Base-by-base conservation (phyloP, 176 grass and related monocot species). In the Bolboschoenus planiculmis region DNA sequence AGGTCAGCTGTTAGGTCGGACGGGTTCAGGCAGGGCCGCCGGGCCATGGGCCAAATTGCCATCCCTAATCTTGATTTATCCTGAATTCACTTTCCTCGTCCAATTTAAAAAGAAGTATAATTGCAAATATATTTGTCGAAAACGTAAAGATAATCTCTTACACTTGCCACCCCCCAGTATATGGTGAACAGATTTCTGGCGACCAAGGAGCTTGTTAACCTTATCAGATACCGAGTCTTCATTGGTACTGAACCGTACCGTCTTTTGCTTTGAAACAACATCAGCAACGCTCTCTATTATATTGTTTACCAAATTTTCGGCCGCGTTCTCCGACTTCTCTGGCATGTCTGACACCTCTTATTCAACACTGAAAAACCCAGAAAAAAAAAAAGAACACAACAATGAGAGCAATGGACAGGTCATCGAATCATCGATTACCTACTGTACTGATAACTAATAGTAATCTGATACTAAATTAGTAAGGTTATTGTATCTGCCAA, bases 161-260 rank as follows among this genome's bases (percentile, higher is more conserved):
- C 92, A 77, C 66, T 91, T 87, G 34, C 92, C 95, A 44, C 92
- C 92, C 27, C 95, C 95, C 16, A 97, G 80, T 9, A 97, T 15
- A 59, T 88, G 78, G 43, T 97, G 90, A 11, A 93, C 37, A 4
- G 90, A 83, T 63, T 83, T 91, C 58, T 81, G 81, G 0, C 82
- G 71, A 4, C 89, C 88, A 29, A 91, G 86, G 7, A 93, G 82
- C 50, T 60, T 94, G 77, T 88, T 85, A 6, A 86, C 81, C 60
- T 83, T 84, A n/a, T 83, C 66, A 66, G 87, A 85, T 80, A 83
- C 68, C 9, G 90, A 84, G 31, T 84, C 80, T 33, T 81, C 68
- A 4, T 86, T 84, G 26, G 72, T 34, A 1, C 26, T 60, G 56
- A 86, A 91, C 55, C 86, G 61, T 23, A 83, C 87, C 0, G 88